Evolutionary conservation across 2,329 filamentous ascomycete genomes (phyloP).

Genomic region (Cyphellophora europaea): DNA sequence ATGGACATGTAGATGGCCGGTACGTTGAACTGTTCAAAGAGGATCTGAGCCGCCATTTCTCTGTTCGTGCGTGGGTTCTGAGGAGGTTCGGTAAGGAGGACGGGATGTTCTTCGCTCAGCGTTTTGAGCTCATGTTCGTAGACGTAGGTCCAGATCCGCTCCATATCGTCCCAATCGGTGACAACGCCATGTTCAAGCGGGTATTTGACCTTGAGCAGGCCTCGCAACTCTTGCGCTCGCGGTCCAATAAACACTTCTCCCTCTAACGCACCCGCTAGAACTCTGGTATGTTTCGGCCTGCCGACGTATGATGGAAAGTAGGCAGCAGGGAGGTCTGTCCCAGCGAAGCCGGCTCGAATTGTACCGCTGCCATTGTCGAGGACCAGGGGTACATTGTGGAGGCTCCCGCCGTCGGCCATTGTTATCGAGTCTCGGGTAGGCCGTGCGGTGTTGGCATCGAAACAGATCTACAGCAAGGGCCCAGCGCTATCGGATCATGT

Average conservation of each 20-base stretch:
- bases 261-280: constrained; percentile 91
- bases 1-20: constrained; percentile 94
- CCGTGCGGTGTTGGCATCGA: too few relatives aligned
- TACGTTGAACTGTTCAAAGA: constrained; percentile 98
- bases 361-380: constrained; percentile 98
- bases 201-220: constrained; percentile 89
- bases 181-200: constrained; percentile 96
- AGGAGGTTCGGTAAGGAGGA: constrained; percentile 90
- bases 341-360: constrained; percentile 92
- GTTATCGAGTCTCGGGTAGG: too few relatives aligned
- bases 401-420: constrained; percentile 29
- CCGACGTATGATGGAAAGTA: constrained; percentile 97
- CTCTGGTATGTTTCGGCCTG: constrained; percentile 86
- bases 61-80: constrained; percentile 92
- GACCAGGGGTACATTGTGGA: constrained; percentile 97
- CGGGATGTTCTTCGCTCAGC: constrained; percentile 95
- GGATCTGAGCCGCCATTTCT: constrained; percentile 90
- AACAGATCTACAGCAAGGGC: too few relatives aligned
- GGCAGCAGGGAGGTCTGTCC: constrained; percentile 91
- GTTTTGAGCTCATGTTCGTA: constrained; percentile 95
- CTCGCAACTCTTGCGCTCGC: constrained; percentile 80
- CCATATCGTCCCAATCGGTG: constrained; percentile 99
- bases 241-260: constrained; percentile 96
- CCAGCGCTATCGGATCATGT: too few relatives aligned
- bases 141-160: constrained; percentile 97